A percentile compares a stretch with the other conserved stretches of the same genome.
Conservation (phyloP, 2,329 filamentous ascomycete genomes). For the Diaporthe caulivora region DNA sequence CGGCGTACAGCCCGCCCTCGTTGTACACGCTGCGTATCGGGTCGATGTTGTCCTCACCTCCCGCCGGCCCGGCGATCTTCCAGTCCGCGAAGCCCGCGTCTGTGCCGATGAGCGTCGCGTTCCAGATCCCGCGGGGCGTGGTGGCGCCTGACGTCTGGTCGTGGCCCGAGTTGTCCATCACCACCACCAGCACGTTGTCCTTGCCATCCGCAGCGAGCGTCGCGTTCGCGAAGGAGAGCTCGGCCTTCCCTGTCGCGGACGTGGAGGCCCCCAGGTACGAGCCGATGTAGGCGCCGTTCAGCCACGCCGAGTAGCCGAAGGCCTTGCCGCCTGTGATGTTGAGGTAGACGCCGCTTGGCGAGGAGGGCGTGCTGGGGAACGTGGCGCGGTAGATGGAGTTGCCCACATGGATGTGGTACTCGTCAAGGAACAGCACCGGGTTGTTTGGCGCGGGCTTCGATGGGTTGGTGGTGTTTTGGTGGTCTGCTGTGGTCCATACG, state of each 20-base stretch:
- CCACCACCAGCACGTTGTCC: constrained; percentile 64
- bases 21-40: constrained; percentile 67
- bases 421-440: constrained; percentile 68
- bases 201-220: constrained; percentile 52
- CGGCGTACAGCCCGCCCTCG: constrained; percentile 70
- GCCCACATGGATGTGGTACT: constrained; percentile 67
- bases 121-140: constrained; percentile 64
- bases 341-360: constrained; percentile 59
- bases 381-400: constrained; percentile 67
- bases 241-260: constrained; percentile 50
- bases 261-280: constrained; percentile 65
- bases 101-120: constrained; percentile 61
- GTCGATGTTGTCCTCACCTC: constrained; percentile 64
- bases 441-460: constrained; percentile 61
- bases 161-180: constrained; percentile 72
- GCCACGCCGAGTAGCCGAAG: constrained; percentile 69
- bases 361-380: constrained; percentile 55
- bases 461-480: constrained; percentile 61
- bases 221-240: constrained; percentile 64
- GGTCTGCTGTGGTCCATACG: constrained; percentile 62
- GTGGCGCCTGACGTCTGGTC: constrained; percentile 63
- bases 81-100: constrained; percentile 60
- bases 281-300: constrained; percentile 69
- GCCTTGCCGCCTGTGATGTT: constrained; percentile 66
- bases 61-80: constrained; percentile 70